A percentile compares a stretch with the other conserved stretches of the same genome.
Conservation (phyloP, 75 land plant species). For the Cunninghamia lanceolata region DNA sequence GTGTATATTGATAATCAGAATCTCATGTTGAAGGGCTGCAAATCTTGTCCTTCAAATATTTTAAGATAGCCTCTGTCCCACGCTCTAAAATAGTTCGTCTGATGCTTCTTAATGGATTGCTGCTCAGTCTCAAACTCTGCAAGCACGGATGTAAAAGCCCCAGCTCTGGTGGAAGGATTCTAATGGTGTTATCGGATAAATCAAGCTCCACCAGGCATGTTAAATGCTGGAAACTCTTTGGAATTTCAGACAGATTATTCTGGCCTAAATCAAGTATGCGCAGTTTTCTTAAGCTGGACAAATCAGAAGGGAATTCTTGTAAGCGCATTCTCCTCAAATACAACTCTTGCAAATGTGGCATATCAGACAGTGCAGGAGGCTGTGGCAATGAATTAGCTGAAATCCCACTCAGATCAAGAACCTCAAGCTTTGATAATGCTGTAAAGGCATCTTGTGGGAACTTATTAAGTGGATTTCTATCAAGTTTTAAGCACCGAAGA, state of each 20-base stretch:
- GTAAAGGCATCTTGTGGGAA: conserved; percentile 65
- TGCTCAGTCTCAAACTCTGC: conserved; percentile 71
- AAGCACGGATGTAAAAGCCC: conserved; percentile 59
- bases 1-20: no score
- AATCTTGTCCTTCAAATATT: conserved; percentile 70
- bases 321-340: conserved; percentile 71
- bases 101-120: conserved; percentile 95
- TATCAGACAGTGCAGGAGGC: conserved; percentile 52
- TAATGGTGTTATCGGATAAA: conserved; percentile 75
- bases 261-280: conserved; percentile 76
- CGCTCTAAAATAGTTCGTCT: conserved; percentile 78
- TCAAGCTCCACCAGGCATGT: conserved; percentile 69
- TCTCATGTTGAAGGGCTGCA: background rate
- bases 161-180: conserved; percentile 68
- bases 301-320: conserved; percentile 52
- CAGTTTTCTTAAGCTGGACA: conserved; percentile 40
- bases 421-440: conserved; percentile 48
- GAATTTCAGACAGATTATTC: conserved; percentile 54
- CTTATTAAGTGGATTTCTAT: conserved; percentile 66
- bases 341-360: conserved; percentile 71
- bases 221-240: conserved; percentile 51
- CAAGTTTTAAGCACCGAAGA: conserved; percentile 67
- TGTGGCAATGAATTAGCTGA: conserved; percentile 17
- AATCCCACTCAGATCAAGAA: conserved; percentile 76
- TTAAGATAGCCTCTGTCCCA: conserved; percentile 76